These are phyloP conservation scores for Spergularia marina DNA, from an alignment of 148 eudicot species.

Conservation along the genomic window DNA sequence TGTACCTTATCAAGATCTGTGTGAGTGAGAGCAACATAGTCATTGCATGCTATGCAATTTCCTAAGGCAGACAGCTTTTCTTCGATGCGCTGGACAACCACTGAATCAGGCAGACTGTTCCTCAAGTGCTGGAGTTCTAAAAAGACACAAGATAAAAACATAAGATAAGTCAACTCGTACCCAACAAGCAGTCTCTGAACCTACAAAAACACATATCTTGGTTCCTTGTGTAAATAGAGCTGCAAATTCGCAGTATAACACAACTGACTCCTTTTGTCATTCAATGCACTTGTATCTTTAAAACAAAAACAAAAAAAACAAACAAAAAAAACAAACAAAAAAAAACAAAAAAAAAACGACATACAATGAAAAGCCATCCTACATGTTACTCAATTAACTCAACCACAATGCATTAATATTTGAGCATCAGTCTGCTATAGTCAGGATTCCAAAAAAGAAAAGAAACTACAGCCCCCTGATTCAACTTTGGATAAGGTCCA, in stretches of 20 bases:
- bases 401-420: background rate
- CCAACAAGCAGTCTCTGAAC: background rate
- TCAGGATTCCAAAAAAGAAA: background rate
- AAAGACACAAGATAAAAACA: conserved; percentile 4
- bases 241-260: too few relatives aligned
- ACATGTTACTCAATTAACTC: too few relatives aligned
- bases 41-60: conserved; percentile 95
- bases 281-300: too few relatives aligned
- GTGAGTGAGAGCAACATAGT: conserved; percentile 94
- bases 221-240: background rate
- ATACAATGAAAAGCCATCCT: background rate
- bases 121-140: conserved; percentile 93
- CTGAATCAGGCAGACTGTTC: conserved; percentile 86
- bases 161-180: background rate
- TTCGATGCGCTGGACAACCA: conserved; percentile 86
- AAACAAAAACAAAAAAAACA: background rate
- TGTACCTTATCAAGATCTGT: conserved; percentile 90
- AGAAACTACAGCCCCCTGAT: background rate
- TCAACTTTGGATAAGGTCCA: background rate
- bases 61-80: conserved; percentile 90
- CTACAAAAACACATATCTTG: background rate
- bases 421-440: background rate
- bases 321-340: background rate
- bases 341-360: background rate
- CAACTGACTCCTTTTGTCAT: too few relatives aligned